Evolutionary conservation across 345 rosid species (phyloP).

Genomic region (Garcia nutans): DNA sequence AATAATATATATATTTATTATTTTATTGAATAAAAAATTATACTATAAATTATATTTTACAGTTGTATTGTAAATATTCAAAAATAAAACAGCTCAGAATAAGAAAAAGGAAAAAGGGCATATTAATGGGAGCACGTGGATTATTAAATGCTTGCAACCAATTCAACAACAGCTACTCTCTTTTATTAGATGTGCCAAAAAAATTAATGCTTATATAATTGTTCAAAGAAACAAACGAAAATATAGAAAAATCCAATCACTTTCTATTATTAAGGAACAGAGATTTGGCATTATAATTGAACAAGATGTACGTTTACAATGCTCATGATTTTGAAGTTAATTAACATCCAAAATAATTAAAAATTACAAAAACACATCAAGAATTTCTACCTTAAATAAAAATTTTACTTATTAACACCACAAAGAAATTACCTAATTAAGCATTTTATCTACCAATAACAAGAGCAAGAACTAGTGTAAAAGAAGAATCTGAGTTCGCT

Average conservation of each 20-base stretch:
- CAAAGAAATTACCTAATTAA: not conserved
- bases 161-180: not conserved
- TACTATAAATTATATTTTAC: too few species aligned
- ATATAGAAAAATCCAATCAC: too few species aligned
- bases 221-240: too few species aligned
- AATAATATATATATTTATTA: too few species aligned
- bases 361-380: not conserved
- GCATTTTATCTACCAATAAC: not conserved
- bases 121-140: not conserved
- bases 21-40: too few species aligned
- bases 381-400: not conserved
- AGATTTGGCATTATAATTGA: not conserved
- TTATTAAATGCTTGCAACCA: not conserved
- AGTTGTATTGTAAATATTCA: not conserved
- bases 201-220: not conserved
- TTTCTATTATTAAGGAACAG: not conserved
- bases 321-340: not conserved
- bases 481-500: not conserved
- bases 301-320: not conserved
- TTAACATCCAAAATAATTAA: not conserved
- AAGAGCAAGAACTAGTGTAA: not conserved
- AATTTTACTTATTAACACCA: not conserved
- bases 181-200: too few species aligned
- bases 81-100: not conserved
- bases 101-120: not conserved